Base-by-base conservation (phyloP, 129 eudicot species). In the Centaurea solstitialis region DNA sequence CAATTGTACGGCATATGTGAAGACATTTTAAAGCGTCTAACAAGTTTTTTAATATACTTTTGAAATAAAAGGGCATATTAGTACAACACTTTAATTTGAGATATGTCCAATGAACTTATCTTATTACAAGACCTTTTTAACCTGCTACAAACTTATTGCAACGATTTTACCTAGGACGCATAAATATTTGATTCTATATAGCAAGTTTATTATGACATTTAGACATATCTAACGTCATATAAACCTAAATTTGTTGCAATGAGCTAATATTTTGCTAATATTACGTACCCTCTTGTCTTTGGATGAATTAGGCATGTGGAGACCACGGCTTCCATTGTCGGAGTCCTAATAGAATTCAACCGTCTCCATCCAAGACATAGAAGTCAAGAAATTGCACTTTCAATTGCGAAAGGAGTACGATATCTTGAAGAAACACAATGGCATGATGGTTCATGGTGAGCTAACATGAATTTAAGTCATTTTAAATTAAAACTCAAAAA, bases 371-470 rank as follows among this genome's bases (percentile, higher is more conserved):
- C 87, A 65, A 81, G 83, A 45, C 87, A 91, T 18, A 73, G 91
- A 37, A 84, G 67, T 70, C 68, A 88, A 76, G 93, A 91, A 76
- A 87, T 91, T 45, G 75, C 40, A 47, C 5, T 62, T 9, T 75
- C 88, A 0, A 83, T 91, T 20, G 80, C 85, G 4, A 88, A 86
- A 21, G 96, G 84, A 53, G 24, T 85, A 26, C 73, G 39, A 0
- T 88, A 84, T 81, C 85, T 88, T 70, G 96, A 91, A 84, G 88
- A 73, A 41, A 88, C 74, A 43, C 96, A 91, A 81, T 59, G 83
- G 83, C 82, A 77, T 38, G 84, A 91, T 76, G 96, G 96, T 83
- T 88, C 96, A 66, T 91, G 93, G 93, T 91, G 35, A 88, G 81
- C 50, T 75, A 76, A 26, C 20, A 59, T 17, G 21, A 66, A 10